Base-by-base conservation (phyloP, 2,329 filamentous ascomycete genomes). In the Botrytis elliptica region DNA sequence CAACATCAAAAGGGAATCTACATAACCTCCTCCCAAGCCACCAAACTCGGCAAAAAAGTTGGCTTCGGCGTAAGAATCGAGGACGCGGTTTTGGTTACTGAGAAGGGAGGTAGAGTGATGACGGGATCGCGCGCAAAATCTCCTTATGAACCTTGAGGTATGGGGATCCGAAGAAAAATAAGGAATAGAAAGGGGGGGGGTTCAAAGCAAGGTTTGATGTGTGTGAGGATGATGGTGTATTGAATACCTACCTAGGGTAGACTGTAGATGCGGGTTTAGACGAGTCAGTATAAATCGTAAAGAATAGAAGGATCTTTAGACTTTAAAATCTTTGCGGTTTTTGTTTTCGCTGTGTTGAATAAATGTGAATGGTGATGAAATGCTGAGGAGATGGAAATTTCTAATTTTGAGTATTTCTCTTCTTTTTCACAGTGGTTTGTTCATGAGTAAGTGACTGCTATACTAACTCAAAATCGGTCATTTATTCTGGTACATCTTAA, bases 61-160 rank as follows among this genome's bases (percentile, higher is more conserved):
- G 85, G 85, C 60, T 91, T 91, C 78, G 89, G 89, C 0, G 87
- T 90, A 1, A 83, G 88, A 60, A 87, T 90, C 75, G 89, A 91
- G 78, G 88, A 91, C 75, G 84, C 90, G 3, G 85, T 90, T 66
- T 82, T 90, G 12, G 86, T 91, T 10, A 86, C 80, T 62, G 84
- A 85, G 60, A 79, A 85, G 70, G 87, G 85, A 0, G 77, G 75
- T 4, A 83, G 86, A 59, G 85, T 88, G 0, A 73, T 79, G 77
- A 79, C 78, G 4, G 77, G 78, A 8, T 73, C 73, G 22, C 75
- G 74, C 33, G 77, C 78, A 2, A 75, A 72, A 62, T 77, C 75
- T 44, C 78, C 78, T 25, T 79, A 78, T 59, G 74, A 78, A 49
- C 78, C 78, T n/a, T 79, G 55, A 63, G 63, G 14, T 49, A 9